These are phyloP conservation scores for Fusarium brevicatenulatum DNA, from an alignment of 2,329 filamentous ascomycete species.

Conservation along the genomic window DNA sequence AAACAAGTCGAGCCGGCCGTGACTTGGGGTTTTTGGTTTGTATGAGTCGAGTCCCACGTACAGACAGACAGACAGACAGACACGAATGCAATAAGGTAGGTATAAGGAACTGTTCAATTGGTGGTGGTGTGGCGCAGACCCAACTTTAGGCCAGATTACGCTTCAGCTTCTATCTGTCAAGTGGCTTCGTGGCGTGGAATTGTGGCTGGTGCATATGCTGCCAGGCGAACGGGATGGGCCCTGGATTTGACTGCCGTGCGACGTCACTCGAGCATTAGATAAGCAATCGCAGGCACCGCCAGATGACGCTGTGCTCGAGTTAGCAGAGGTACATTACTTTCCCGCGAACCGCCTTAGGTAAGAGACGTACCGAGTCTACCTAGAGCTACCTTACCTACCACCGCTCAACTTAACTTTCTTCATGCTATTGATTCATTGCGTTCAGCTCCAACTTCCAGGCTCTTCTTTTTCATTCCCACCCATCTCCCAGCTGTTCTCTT, in stretches of 20 bases:
- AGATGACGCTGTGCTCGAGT: constrained; percentile 43
- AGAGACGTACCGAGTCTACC: constrained; percentile 20
- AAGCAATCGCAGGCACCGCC: constrained; percentile 41
- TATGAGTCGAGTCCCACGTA: background rate
- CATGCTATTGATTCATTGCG: constrained; percentile 31
- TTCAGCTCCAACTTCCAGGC: constrained; percentile 24
- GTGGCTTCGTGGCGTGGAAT: constrained; percentile 10
- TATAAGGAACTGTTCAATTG: constrained; percentile 3
- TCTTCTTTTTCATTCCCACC: constrained; percentile 7
- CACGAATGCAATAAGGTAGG: constrained; percentile 20
- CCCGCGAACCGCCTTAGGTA: constrained; percentile 4
- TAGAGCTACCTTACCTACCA: constrained; percentile 9
- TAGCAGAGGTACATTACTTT: background rate
- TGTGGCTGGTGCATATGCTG: constrained; percentile 15
- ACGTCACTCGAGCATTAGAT: constrained; percentile 35
- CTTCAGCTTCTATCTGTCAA: background rate
- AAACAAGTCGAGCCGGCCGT: constrained; percentile 20
- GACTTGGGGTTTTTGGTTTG: background rate
- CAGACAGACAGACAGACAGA: constrained; percentile 16
- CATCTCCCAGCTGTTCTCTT: background rate
- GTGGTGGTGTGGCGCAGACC: constrained; percentile 36
- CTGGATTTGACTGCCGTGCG: constrained; percentile 20
- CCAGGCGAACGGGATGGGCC: background rate
- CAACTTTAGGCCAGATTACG: constrained; percentile 37
- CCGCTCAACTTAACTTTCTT: constrained; percentile 9